Percentiles rank a stretch among this genome's conserved stretches.
Conservation (phyloP, 1,139 yeast species). For the Kurtzmaniella quercitrusa region DNA sequence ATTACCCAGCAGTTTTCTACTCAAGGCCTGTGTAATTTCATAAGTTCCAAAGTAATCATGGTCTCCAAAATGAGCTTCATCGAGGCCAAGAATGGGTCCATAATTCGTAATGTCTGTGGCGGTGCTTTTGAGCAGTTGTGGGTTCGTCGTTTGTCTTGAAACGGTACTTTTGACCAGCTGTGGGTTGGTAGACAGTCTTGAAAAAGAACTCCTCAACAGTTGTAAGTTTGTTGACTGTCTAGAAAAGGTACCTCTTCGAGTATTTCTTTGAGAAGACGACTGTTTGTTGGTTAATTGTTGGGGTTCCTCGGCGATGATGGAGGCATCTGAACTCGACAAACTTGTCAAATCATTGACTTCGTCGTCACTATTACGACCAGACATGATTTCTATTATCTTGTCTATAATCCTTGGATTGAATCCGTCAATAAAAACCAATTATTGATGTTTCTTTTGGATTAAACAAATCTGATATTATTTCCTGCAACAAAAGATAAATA, state of each 20-base stretch:
- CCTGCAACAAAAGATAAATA: not conserved
- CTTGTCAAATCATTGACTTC: conserved; percentile 1
- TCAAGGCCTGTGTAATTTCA: not conserved
- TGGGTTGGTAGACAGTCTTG: conserved; percentile 5
- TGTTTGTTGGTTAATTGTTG: not conserved
- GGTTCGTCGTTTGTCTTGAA: not conserved
- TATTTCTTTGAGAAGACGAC: not conserved
- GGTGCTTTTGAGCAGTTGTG: not conserved
- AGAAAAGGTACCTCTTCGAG: not conserved
- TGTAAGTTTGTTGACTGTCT: not conserved
- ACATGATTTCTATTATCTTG: not conserved
- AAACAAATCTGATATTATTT: not conserved
- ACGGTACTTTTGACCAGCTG: not conserved
- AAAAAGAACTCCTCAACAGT: not conserved
- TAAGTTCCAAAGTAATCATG: conserved; percentile 4
- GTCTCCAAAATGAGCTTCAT: not conserved
- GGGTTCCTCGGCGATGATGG: not conserved
- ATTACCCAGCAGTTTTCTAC: not conserved
- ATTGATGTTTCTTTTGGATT: no score
- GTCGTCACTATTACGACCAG: not conserved
- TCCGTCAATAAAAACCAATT: no score
- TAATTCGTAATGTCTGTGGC: not conserved
- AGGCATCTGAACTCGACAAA: not conserved
- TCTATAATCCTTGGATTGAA: no score
- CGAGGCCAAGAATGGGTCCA: not conserved